Evolutionary conservation across 2,329 filamentous ascomycete species (phyloP).

Genomic region (Trichoderma aggressivum): DNA sequence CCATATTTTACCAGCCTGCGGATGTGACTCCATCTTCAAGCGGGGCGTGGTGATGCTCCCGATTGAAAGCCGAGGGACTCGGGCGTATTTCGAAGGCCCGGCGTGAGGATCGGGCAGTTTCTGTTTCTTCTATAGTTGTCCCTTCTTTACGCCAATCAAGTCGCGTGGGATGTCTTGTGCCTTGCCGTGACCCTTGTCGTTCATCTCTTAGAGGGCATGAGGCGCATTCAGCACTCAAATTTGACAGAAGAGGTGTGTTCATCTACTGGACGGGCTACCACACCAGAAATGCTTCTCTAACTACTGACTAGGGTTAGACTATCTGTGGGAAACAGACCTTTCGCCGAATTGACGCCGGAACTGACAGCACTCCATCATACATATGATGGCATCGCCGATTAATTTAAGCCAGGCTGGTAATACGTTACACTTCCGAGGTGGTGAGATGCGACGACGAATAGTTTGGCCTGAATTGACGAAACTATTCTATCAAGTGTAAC

Average conservation of each 20-base stretch:
- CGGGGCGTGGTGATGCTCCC: background rate
- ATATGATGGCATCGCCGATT: background rate
- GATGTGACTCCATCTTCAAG: background rate
- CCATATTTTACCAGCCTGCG: background rate
- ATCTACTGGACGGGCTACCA: background rate
- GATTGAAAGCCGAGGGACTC: background rate
- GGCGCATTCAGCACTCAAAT: background rate
- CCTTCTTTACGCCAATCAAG: background rate
- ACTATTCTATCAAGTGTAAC: background rate
- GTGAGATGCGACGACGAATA: background rate
- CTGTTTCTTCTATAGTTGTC: background rate
- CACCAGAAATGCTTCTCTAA: background rate
- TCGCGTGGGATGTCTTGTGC: background rate
- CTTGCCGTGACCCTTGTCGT: background rate
- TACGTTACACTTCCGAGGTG: constrained; percentile 13
- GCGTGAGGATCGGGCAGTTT: background rate
- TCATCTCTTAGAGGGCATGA: background rate
- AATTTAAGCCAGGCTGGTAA: background rate
- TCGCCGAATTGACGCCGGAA: constrained; percentile 16
- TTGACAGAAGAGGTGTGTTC: background rate
- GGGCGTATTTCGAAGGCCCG: background rate
- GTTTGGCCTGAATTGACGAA: background rate
- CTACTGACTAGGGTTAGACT: constrained; percentile 7
- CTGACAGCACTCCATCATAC: background rate
- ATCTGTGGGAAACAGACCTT: background rate